Evolutionary conservation across 2,329 filamentous ascomycete genomes (phyloP), one percentile per base, ranked within the genome.

Genomic region (Triangularia setosa): DNA sequence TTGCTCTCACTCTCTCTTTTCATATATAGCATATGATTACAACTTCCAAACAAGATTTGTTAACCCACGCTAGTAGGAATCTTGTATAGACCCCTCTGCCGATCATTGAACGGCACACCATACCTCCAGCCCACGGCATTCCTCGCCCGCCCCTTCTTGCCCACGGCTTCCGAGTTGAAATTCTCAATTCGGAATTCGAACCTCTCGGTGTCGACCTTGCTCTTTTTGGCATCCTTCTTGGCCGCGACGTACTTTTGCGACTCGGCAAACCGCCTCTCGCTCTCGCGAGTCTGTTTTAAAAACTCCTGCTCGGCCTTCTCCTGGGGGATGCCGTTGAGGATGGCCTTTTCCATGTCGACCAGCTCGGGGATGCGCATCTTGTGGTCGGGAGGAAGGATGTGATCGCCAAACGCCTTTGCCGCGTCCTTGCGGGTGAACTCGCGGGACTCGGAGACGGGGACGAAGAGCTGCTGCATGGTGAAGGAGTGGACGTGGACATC

Each of bases 351-450:
- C 76, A 86, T 80, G 23, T 78, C 67, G 60, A 89, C 81, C 25
- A 90, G 80, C 72, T 89, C 83, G 4, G 83, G 84, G 69, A 89
- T 86, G 30, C 86, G 86, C 57, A 89, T 83, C 65, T 86, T 82
- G 65, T 80, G 74, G 72, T 90, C 87, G 1, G 85, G 81, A 0
- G 87, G 82, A 8, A 88, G 80, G 73, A 90, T 80, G 21, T 73
- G 80, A 30, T 84, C 78, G 71, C 87, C 81, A 73, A 90, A 90
- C 4, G 87, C 86, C 72, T 83, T 82, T 57, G 87, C 87, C 30
- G 88, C 87, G 71, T 90, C 87, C 68, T 81, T 81, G 70, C 88
- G 84, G 27, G 86, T 90, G 70, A 88, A 88, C 66, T 82, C 78
- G 60, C 85, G 80, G 44, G 87, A 88, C 73, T 89, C 87, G 0